A percentile compares a stretch with the other conserved stretches of the same genome.
These are phyloP conservation scores for Termitomyces heimii DNA, from an alignment of 768 basidiomycete species.

Conservation along the genomic window DNA sequence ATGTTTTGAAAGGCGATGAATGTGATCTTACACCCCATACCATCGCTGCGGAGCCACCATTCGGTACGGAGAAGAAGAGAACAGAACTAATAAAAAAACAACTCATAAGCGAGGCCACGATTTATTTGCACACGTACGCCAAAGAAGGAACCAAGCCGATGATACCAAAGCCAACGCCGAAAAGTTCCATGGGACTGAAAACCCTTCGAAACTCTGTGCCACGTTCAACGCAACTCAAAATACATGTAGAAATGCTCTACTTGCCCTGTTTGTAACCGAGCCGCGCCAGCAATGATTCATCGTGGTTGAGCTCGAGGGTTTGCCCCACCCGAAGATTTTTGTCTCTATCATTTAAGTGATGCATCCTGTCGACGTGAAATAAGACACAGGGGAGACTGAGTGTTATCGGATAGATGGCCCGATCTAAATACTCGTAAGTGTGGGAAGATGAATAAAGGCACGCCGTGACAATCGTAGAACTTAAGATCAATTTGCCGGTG, in stretches of 20 bases:
- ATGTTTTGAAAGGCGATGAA: not conserved
- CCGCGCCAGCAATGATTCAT: slow-evolving; percentile 14
- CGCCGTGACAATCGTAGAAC: too few relatives aligned
- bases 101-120: not conserved
- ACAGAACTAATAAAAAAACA: slow-evolving; percentile 25
- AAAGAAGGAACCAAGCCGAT: slow-evolving; percentile 65
- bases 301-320: too few relatives aligned
- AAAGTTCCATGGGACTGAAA: slow-evolving; percentile 55
- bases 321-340: too few relatives aligned
- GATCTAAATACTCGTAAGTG: too few relatives aligned
- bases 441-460: too few relatives aligned
- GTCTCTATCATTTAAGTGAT: too few relatives aligned
- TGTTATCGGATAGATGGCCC: too few relatives aligned
- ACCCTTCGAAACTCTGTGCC: slow-evolving; percentile 43
- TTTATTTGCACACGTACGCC: slow-evolving; percentile 23
- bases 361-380: too few relatives aligned
- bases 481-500: too few relatives aligned
- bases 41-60: slow-evolving; percentile 65
- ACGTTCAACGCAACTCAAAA: not conserved
- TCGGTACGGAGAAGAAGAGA: slow-evolving; percentile 50
- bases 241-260: not conserved
- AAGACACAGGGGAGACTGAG: too few relatives aligned
- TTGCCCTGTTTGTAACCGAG: slow-evolving; percentile 17
- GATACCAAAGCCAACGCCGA: slow-evolving; percentile 65
- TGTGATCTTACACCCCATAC: slow-evolving; percentile 57